A percentile compares a stretch with the other conserved stretches of the same genome.
phyloP scores from a whole-genome alignment of 2,329 filamentous ascomycete species.

The Emmonsiellopsis sp. region DNA sequence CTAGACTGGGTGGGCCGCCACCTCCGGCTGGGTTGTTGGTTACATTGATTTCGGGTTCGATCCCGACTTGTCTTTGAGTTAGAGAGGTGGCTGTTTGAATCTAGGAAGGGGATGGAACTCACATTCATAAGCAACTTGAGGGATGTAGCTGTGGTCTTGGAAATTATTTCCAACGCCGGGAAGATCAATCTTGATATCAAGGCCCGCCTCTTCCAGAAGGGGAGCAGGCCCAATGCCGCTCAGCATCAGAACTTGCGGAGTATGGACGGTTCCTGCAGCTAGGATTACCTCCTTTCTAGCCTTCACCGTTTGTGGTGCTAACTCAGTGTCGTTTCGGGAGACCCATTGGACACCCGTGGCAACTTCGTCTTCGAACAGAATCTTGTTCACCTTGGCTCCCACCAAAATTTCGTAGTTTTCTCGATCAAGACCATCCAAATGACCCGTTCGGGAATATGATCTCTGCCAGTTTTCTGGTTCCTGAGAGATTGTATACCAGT shows the following conservation, averaged over 20 bases:
- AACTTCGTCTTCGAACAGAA: not conserved
- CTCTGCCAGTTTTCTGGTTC: not conserved
- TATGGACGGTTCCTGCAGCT: conserved; percentile 29
- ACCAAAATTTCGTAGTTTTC: not conserved
- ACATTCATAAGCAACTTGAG: conserved; percentile 6
- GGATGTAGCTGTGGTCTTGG: conserved; percentile 15
- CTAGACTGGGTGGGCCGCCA: not conserved
- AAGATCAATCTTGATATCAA: conserved; percentile 33
- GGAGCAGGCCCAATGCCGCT: conserved; percentile 36
- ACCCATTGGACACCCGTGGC: not conserved
- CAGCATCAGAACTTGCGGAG: conserved; percentile 38
- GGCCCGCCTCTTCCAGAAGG: conserved; percentile 27
- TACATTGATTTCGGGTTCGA: not conserved
- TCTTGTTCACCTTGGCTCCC: not conserved
- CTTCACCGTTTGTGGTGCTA: not conserved
- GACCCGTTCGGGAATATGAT: not conserved
- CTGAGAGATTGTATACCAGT: not conserved
- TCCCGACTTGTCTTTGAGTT: not conserved
- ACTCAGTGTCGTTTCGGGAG: not conserved
- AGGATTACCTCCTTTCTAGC: conserved; percentile 29
- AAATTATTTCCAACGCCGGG: conserved; percentile 37
- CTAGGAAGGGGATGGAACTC: not conserved
- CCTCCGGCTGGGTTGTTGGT: not conserved
- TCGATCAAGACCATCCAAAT: not conserved
- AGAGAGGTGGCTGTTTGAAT: not conserved